Evolutionary conservation across 2,329 filamentous ascomycete genomes (phyloP).

Genomic region (Zasmidium angulare): DNA sequence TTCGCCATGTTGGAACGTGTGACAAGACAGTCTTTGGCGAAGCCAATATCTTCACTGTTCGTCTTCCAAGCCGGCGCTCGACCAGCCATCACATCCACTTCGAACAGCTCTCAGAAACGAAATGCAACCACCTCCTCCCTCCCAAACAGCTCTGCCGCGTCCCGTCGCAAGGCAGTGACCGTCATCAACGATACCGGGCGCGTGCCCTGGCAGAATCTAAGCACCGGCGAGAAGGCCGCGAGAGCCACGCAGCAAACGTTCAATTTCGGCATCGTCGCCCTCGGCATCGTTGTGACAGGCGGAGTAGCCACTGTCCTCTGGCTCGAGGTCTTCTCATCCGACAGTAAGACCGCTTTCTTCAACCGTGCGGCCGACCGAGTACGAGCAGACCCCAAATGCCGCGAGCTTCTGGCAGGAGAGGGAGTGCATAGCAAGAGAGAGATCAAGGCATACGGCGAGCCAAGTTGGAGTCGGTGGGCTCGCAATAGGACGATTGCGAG

Average conservation of each 20-base stretch:
- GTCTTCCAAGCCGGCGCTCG: conserved; percentile 12
- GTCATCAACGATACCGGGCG: conserved; percentile 82
- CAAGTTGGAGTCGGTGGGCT: conserved; percentile 79
- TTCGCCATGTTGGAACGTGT: conserved; percentile 17
- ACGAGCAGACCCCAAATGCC: conserved; percentile 68
- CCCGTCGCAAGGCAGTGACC: conserved; percentile 70
- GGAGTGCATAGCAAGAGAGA: conserved; percentile 56
- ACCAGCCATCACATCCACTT: conserved; percentile 2
- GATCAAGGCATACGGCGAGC: conserved; percentile 79
- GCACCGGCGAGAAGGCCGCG: conserved; percentile 72
- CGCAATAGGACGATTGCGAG: conserved; percentile 57
- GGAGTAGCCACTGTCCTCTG: conserved; percentile 78
- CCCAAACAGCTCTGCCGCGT: conserved; percentile 36
- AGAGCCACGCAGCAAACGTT: conserved; percentile 87
- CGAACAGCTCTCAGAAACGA: conserved; percentile 9
- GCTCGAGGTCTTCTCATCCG: conserved; percentile 75
- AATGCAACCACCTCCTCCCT: conserved; percentile 26
- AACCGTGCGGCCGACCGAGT: conserved; percentile 81
- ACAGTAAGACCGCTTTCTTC: conserved; percentile 84
- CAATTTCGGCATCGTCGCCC: conserved; percentile 76
- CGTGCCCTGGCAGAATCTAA: conserved; percentile 78
- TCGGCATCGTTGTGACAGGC: conserved; percentile 73
- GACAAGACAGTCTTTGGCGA: conserved; percentile 8
- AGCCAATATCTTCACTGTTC: conserved; percentile 10
- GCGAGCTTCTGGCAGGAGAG: conserved; percentile 69